phyloP scores from a whole-genome alignment of 2,329 filamentous ascomycete genomes.

The Calonectria hongkongensis region DNA sequence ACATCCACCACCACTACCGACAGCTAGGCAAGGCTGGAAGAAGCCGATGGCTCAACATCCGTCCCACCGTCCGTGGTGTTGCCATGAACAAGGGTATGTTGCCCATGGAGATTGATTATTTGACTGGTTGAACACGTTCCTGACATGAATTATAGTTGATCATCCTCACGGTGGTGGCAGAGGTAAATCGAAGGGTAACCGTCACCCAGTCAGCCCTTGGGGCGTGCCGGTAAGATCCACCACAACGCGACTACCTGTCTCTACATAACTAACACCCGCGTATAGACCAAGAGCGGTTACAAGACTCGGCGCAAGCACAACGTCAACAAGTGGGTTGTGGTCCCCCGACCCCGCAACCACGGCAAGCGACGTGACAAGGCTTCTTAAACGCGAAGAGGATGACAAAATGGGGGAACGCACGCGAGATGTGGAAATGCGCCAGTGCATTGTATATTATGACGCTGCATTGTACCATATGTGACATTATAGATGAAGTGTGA shows the following conservation, averaged over 20 bases:
- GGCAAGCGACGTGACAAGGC: conserved; percentile 87
- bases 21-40: conserved; percentile 97
- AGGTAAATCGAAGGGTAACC: conserved; percentile 99
- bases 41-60: conserved; percentile 93
- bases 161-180: conserved; percentile 99
- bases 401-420: conserved; percentile 41
- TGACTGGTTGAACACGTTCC: conserved; percentile 24
- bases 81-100: conserved; percentile 95
- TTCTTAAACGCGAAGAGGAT: conserved; percentile 52
- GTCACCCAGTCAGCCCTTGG: conserved; percentile 96
- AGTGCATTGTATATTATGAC: conserved; percentile 57
- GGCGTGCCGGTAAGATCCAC: conserved; percentile 86
- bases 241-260: conserved; percentile 3
- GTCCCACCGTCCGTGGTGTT: conserved; percentile 96
- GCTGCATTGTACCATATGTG: conserved; percentile 60
- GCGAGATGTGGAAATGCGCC: conserved; percentile 43
- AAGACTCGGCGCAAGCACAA: conserved; percentile 94
- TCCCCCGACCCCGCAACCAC: conserved; percentile 89
- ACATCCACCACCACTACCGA: conserved; percentile 91
- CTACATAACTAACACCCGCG: conserved; percentile 39
- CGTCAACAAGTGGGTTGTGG: conserved; percentile 92
- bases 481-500: conserved; percentile 54
- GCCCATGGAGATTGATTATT: background rate
- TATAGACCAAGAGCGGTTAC: conserved; percentile 86
- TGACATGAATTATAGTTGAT: conserved; percentile 74